Conservation (phyloP, 2,329 filamentous ascomycete species). For the Curvularia sp. region DNA sequence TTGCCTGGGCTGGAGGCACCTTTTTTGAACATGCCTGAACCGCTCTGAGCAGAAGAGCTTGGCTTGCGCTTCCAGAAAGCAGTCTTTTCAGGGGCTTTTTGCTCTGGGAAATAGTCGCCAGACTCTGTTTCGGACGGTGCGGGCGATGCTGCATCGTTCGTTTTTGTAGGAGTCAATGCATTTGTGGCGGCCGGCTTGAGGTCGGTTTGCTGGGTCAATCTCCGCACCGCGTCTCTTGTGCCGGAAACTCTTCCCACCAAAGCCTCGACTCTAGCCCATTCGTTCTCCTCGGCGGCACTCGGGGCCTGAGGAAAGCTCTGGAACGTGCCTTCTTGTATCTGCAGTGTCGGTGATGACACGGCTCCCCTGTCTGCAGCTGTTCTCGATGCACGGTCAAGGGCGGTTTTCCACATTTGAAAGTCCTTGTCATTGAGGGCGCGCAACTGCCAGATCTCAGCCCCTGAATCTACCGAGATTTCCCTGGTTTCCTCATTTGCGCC, state of each 20-base stretch:
- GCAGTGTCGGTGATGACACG: slow-evolving; percentile 39
- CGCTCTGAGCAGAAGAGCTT: slow-evolving; percentile 58
- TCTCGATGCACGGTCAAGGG: slow-evolving; percentile 81
- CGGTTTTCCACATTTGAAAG: slow-evolving; percentile 85
- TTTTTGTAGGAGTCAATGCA: slow-evolving; percentile 42
- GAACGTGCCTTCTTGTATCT: slow-evolving; percentile 36
- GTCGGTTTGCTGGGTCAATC: slow-evolving; percentile 84
- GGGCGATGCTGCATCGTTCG: slow-evolving; percentile 44
- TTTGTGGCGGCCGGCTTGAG: slow-evolving; percentile 60
- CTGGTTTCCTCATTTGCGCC: slow-evolving; percentile 85
- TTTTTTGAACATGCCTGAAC: slow-evolving; percentile 55
- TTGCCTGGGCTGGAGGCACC: slow-evolving; percentile 62
- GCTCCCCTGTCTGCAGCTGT: slow-evolving; percentile 35
- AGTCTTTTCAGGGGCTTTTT: slow-evolving; percentile 62
- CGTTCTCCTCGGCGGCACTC: slow-evolving; percentile 69
- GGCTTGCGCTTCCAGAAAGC: slow-evolving; percentile 94
- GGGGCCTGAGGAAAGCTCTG: slow-evolving; percentile 27
- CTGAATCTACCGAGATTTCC: slow-evolving; percentile 96
- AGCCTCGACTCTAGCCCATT: slow-evolving; percentile 87
- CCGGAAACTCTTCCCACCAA: slow-evolving; percentile 86
- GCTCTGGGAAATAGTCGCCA: slow-evolving; percentile 63
- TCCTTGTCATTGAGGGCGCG: slow-evolving; percentile 82
- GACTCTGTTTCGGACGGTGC: slow-evolving; percentile 54
- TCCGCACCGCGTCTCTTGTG: slow-evolving; percentile 84
- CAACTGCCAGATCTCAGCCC: slow-evolving; percentile 96